Percentiles rank a stretch among this genome's conserved stretches.
These are phyloP conservation scores for Pestalotiopsis fici DNA, from an alignment of 2,329 filamentous ascomycete genomes.

Conservation along the genomic window DNA sequence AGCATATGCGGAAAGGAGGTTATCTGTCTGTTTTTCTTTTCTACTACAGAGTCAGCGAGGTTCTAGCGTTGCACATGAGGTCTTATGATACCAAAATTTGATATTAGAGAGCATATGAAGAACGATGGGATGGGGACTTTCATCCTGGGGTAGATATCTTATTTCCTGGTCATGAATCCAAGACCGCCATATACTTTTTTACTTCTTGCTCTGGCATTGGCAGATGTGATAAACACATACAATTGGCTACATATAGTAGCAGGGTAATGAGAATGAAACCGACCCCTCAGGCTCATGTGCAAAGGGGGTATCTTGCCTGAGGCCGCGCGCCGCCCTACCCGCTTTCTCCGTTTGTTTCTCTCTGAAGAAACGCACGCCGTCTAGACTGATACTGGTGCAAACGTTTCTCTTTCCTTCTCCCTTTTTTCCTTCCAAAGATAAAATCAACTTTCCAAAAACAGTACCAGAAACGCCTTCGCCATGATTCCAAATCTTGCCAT, in stretches of 20 bases:
- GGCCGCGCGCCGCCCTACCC: neutral
- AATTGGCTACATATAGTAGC: neutral
- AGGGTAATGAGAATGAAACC: neutral
- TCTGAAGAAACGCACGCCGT: neutral
- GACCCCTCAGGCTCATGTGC: neutral
- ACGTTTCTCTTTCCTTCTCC: neutral
- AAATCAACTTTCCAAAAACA: neutral
- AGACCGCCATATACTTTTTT: neutral
- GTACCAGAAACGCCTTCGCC: neutral
- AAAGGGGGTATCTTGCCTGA: conserved; percentile 5
- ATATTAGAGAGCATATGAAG: neutral
- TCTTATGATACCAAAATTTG: neutral
- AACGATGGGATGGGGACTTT: neutral
- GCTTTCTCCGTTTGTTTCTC: neutral
- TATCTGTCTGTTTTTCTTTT: neutral
- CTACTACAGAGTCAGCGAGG: neutral
- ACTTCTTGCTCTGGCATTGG: neutral
- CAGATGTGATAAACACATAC: neutral
- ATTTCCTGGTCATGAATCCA: neutral
- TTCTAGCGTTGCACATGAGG: neutral
- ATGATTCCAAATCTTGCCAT: neutral
- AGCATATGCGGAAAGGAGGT: neutral
- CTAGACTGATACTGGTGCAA: neutral
- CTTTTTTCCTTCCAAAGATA: neutral
- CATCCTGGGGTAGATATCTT: neutral